phyloP scores from a whole-genome alignment of 148 eudicot genomes.

The Arctostaphylos glauca region DNA sequence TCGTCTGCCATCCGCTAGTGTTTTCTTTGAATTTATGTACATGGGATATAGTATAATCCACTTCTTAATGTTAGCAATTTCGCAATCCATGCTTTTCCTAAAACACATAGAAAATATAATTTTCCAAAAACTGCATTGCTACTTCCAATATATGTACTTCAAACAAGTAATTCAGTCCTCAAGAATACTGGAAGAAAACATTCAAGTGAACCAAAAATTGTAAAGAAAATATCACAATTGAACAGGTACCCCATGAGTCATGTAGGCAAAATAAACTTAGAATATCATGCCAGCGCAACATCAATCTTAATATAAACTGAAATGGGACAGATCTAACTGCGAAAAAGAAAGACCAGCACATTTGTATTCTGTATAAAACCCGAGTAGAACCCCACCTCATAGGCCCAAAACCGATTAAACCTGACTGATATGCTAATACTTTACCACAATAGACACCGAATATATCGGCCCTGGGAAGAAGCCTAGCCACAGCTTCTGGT shows the following conservation, averaged over 20 bases:
- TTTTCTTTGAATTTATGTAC: slow-evolving; percentile 79
- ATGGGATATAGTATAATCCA: slow-evolving; percentile 73
- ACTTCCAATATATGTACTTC: slow-evolving; percentile 66
- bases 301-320: neutral
- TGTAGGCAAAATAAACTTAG: neutral
- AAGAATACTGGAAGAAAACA: slow-evolving; percentile 33
- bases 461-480: no score
- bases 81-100: slow-evolving; percentile 40
- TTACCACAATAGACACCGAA: no score
- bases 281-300: neutral
- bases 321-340: neutral
- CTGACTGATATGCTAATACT: no score
- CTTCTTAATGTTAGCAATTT: slow-evolving; percentile 58
- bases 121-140: slow-evolving; percentile 78
- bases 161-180: slow-evolving; percentile 52
- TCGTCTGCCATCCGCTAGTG: slow-evolving; percentile 74
- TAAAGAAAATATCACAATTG: no score
- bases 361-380: neutral
- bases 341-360: neutral
- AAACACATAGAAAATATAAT: neutral
- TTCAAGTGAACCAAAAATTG: no score
- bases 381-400: no score
- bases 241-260: neutral
- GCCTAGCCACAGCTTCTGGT: no score
- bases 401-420: no score